Evolutionary conservation across 768 basidiomycete species (phyloP).

Genomic region (Lactarius indigo): DNA sequence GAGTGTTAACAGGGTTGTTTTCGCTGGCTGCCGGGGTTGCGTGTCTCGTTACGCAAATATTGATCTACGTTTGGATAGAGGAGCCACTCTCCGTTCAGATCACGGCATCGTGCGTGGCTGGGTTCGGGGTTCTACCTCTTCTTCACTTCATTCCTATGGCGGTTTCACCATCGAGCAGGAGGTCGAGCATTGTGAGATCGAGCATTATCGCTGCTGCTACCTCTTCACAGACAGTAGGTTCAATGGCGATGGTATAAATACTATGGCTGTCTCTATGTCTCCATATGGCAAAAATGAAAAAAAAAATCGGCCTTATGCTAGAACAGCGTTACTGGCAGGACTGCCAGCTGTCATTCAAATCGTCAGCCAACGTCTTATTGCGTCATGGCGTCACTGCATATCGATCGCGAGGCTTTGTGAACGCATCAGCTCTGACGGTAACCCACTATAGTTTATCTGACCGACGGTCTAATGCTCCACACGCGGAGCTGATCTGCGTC

Average conservation of each 20-base stretch:
- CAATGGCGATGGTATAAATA: constrained; percentile 8
- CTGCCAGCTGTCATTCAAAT: no score
- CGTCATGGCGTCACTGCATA: not conserved
- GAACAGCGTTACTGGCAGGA: not conserved
- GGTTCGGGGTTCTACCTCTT: constrained; percentile 15
- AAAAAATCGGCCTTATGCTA: not conserved
- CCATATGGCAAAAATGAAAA: constrained; percentile 4
- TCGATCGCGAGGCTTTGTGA: not conserved
- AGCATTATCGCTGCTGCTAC: constrained; percentile 6
- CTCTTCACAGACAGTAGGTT: constrained; percentile 4
- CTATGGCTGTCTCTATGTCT: not conserved
- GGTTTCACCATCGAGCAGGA: constrained; percentile 1
- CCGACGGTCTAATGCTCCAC: no score
- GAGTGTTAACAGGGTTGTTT: constrained; percentile 3
- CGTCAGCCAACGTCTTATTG: no score
- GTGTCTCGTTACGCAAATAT: constrained; percentile 6
- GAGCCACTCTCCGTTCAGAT: constrained; percentile 7
- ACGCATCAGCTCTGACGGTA: not conserved
- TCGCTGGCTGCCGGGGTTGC: constrained; percentile 10
- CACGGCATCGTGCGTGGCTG: constrained; percentile 7
- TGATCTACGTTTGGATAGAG: constrained; percentile 18
- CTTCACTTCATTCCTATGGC: constrained; percentile 11
- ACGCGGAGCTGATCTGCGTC: not conserved
- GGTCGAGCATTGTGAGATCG: constrained; percentile 7
- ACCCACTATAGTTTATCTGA: no score